Evolutionary conservation across 768 basidiomycete genomes (phyloP).

Genomic region (Suillus subluteus): DNA sequence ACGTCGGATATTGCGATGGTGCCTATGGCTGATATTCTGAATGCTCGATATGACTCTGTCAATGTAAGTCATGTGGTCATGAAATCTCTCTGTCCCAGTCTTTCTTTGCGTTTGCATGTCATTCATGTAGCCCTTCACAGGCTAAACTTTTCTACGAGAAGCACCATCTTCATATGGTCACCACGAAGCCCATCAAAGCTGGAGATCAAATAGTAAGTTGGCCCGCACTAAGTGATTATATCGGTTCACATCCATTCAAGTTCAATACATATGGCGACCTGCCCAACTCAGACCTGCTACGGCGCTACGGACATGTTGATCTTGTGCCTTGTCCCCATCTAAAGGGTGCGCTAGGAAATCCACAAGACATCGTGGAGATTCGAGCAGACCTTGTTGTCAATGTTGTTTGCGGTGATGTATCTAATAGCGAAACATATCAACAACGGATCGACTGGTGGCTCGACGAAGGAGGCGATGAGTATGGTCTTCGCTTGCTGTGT

Average conservation of each 20-base stretch:
- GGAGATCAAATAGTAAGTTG: slow-evolving; percentile 86
- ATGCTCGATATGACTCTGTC: slow-evolving; percentile 82
- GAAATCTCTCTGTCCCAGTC: no score
- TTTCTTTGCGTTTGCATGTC: slow-evolving; percentile 9
- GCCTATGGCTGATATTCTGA: slow-evolving; percentile 95
- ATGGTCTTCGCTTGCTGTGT: slow-evolving; percentile 27
- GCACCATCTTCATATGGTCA: slow-evolving; percentile 72
- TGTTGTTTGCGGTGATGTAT: slow-evolving; percentile 28
- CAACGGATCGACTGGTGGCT: slow-evolving; percentile 93
- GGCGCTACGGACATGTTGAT: slow-evolving; percentile 94
- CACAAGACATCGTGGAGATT: slow-evolving; percentile 79
- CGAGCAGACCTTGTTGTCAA: slow-evolving; percentile 70
- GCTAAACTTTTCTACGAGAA: slow-evolving; percentile 86
- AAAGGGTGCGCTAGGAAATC: slow-evolving; percentile 54
- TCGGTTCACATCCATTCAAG: slow-evolving; percentile 40
- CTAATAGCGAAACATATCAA: slow-evolving; percentile 25
- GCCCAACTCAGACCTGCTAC: slow-evolving; percentile 91
- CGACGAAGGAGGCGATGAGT: slow-evolving; percentile 91
- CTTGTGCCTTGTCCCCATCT: slow-evolving; percentile 56
- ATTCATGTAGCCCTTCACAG: slow-evolving; percentile 41
- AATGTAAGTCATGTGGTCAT: slow-evolving; percentile 58
- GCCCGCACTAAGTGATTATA: neutral
- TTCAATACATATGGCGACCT: slow-evolving; percentile 96
- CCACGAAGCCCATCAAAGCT: slow-evolving; percentile 70
- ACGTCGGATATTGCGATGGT: slow-evolving; percentile 84